Conservation (phyloP, 2,329 filamentous ascomycete species). For the Aspergillus ruber region DNA sequence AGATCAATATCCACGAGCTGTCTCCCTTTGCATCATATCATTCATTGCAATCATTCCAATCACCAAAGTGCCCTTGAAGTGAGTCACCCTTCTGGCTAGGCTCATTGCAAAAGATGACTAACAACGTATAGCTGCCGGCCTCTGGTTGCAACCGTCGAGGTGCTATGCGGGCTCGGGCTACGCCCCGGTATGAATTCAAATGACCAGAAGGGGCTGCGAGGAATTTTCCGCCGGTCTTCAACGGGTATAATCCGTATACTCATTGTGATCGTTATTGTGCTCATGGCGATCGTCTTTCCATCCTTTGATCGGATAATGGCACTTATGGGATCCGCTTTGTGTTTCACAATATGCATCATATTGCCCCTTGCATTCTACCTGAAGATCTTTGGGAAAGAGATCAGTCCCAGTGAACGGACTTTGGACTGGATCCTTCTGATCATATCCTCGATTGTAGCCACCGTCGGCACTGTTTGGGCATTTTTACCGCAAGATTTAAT, state of each 20-base stretch:
- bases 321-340: conserved; percentile 80
- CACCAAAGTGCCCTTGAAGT: conserved; percentile 87
- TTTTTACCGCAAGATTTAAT: conserved; percentile 75
- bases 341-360: conserved; percentile 91
- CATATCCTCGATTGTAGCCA: conserved; percentile 62
- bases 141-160: conserved; percentile 77
- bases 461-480: conserved; percentile 77
- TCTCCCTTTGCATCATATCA: conserved; percentile 74
- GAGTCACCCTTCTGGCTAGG: conserved; percentile 15
- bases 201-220: conserved; percentile 25
- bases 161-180: conserved; percentile 66
- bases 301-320: conserved; percentile 87
- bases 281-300: conserved; percentile 67
- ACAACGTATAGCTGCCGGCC: conserved; percentile 58
- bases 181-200: conserved; percentile 30
- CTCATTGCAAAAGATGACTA: conserved; percentile 8
- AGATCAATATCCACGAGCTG: conserved; percentile 62
- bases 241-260: conserved; percentile 59
- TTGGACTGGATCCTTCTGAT: conserved; percentile 64
- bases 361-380: conserved; percentile 83
- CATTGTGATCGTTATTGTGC: conserved; percentile 64
- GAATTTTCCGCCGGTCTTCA: conserved; percentile 50
- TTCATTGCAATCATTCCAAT: conserved; percentile 90
- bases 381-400: conserved; percentile 74
- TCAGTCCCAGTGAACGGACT: conserved; percentile 57